These are phyloP conservation scores for Nepenthes mirabilis DNA, from an alignment of 148 eudicot species.

Conservation along the genomic window DNA sequence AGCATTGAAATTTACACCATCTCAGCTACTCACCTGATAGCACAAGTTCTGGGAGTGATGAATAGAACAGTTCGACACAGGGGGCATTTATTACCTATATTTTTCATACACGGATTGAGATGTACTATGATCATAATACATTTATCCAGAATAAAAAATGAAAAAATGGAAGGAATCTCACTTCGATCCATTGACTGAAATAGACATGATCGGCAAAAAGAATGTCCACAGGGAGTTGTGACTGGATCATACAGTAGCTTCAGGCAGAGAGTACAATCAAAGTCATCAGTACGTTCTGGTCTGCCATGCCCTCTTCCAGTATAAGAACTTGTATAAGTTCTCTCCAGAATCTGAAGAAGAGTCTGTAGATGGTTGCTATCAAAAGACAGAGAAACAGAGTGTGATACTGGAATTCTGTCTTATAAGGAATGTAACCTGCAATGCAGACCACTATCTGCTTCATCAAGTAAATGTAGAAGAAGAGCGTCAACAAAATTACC, in stretches of 20 bases:
- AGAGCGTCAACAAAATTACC: conserved; percentile 28
- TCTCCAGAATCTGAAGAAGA: conserved; percentile 52
- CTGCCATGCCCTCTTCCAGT: conserved; percentile 34
- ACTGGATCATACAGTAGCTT: conserved; percentile 88
- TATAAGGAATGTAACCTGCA: conserved; percentile 3
- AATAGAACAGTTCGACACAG: conserved; percentile 83
- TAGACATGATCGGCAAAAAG: conserved; percentile 91
- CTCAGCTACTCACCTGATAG: conserved; percentile 51
- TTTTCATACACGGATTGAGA: conserved; percentile 7
- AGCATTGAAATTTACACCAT: neutral
- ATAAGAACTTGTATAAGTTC: conserved; percentile 16
- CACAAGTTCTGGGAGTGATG: conserved; percentile 64
- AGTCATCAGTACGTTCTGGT: conserved; percentile 76
- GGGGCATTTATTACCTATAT: conserved; percentile 82
- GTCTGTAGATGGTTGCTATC: conserved; percentile 36
- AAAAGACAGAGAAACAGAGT: conserved; percentile 10
- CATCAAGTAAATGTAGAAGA: conserved; percentile 4
- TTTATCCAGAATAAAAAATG: conserved; percentile 1
- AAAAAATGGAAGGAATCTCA: conserved; percentile 20
- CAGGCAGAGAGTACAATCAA: conserved; percentile 91
- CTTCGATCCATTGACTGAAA: conserved; percentile 97
- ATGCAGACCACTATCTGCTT: neutral
- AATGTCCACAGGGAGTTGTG: conserved; percentile 98
- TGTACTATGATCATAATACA: neutral
- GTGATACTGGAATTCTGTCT: neutral